These are phyloP conservation scores for Boletus rubescentipes DNA, from an alignment of 768 basidiomycete genomes.

Conservation along the genomic window DNA sequence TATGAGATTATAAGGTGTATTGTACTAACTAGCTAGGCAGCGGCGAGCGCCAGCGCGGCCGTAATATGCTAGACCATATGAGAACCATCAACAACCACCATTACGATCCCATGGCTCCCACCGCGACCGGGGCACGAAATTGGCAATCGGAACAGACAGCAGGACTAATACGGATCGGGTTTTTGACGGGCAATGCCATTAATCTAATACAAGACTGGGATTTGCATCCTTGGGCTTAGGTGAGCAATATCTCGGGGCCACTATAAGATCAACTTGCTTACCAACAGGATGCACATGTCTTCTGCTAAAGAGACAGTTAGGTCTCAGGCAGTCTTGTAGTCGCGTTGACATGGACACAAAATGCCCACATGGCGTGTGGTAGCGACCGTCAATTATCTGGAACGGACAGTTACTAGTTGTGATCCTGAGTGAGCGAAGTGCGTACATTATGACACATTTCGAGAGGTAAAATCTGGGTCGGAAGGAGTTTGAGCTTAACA, in stretches of 20 bases:
- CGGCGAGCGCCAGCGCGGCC: conserved; percentile 25
- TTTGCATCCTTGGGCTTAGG: conserved; percentile 46
- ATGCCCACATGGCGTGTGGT: conserved; percentile 66
- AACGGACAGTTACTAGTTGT: background rate
- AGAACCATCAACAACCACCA: background rate
- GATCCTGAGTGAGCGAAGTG: conserved; percentile 12
- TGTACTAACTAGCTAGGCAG: conserved; percentile 12
- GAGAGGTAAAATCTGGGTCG: conserved; percentile 17
- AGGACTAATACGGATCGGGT: conserved; percentile 70
- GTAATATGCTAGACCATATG: conserved; percentile 5
- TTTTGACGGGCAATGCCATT: conserved; percentile 67
- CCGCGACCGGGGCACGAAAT: conserved; percentile 10
- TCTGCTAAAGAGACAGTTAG: conserved; percentile 69
- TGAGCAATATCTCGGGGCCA: conserved; percentile 9
- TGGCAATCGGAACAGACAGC: conserved; percentile 40
- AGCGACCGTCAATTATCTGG: conserved; percentile 77
- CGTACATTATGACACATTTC: conserved; percentile 76
- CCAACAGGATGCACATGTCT: conserved; percentile 59
- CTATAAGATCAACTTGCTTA: conserved; percentile 24
- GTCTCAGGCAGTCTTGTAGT: conserved; percentile 60
- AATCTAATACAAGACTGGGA: conserved; percentile 55
- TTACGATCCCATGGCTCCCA: conserved; percentile 23
- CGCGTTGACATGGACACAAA: conserved; percentile 72
- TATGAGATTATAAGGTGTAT: conserved; percentile 22
- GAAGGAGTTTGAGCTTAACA: conserved; percentile 13